Percentiles rank a stretch among this genome's conserved stretches.
Evolutionary conservation across 768 basidiomycete species (phyloP).

Genomic region (Cyathus striatus): DNA sequence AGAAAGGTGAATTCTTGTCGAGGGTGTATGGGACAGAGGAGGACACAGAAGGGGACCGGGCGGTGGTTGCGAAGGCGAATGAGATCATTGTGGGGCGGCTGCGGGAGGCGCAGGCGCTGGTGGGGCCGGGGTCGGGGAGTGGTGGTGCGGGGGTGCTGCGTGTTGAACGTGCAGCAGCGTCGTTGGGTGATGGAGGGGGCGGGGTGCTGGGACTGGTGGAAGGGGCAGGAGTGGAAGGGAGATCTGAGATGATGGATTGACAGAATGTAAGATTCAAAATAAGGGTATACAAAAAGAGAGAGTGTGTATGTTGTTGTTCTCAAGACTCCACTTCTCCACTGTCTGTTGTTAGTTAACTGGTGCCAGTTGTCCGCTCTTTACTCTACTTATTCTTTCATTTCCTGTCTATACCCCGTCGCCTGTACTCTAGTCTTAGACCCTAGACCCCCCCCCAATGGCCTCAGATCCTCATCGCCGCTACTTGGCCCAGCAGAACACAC

Average conservation of each 20-base stretch:
- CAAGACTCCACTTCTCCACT: conserved; percentile 2
- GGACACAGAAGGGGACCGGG: conserved; percentile 14
- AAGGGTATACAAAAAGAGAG: not conserved
- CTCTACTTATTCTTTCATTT: conserved; percentile 13
- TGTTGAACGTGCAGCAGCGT: conserved; percentile 8
- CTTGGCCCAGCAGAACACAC: conserved; percentile 32
- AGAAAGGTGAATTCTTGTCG: conserved; percentile 36
- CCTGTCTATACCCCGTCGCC: conserved; percentile 5
- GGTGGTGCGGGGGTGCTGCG: conserved; percentile 13
- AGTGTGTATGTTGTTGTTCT: not conserved
- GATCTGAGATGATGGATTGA: conserved; percentile 7
- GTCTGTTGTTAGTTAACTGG: conserved; percentile 9
- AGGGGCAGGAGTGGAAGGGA: conserved; percentile 27
- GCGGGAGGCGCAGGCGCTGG: conserved; percentile 42
- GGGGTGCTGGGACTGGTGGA: conserved; percentile 45
- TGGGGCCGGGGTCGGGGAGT: conserved; percentile 34
- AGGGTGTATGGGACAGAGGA: conserved; percentile 16
- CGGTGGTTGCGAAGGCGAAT: conserved; percentile 41
- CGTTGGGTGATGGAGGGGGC: too few species aligned
- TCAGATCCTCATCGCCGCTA: conserved; percentile 37
- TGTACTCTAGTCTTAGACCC: too few species aligned
- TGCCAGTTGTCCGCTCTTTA: too few species aligned
- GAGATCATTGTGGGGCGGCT: conserved; percentile 46
- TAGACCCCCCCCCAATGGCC: conserved; percentile 23
- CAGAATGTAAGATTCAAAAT: not conserved